phyloP scores from a whole-genome alignment of 2,329 filamentous ascomycete genomes.

The Sordariomycetes sp. region DNA sequence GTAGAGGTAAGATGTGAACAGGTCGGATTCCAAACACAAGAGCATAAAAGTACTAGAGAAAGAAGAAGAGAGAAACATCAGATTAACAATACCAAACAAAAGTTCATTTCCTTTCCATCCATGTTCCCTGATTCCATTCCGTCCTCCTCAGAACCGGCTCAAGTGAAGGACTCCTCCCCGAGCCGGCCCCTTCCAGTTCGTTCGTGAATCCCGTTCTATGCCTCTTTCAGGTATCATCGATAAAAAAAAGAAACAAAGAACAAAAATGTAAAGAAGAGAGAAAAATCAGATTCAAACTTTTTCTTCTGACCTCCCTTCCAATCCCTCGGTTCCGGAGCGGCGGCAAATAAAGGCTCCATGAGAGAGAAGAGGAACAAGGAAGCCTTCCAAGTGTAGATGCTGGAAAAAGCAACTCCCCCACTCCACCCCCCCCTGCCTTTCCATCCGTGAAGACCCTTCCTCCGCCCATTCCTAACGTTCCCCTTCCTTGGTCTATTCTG shows the following conservation, averaged over 20 bases:
- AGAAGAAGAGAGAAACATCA: slow-evolving; percentile 14
- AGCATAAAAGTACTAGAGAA: slow-evolving; percentile 1
- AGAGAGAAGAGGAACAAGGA: slow-evolving; percentile 4
- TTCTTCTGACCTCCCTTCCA: background rate
- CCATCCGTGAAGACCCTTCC: slow-evolving; percentile 6
- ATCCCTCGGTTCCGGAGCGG: slow-evolving; percentile 1
- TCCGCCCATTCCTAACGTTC: slow-evolving; percentile 1
- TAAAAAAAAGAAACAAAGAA: background rate
- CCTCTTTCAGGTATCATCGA: slow-evolving; percentile 5
- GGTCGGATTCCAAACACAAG: background rate
- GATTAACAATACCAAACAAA: background rate
- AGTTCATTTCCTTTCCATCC: background rate
- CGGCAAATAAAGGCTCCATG: slow-evolving; percentile 9
- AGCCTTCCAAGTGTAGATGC: slow-evolving; percentile 1
- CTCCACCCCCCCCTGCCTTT: no score
- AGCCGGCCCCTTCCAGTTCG: slow-evolving; percentile 11
- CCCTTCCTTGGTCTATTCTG: slow-evolving; percentile 37
- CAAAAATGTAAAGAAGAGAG: background rate
- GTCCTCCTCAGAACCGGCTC: background rate
- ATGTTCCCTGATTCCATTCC: background rate
- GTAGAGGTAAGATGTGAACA: background rate
- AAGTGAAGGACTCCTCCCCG: background rate
- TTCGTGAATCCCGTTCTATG: slow-evolving; percentile 2
- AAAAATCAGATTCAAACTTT: slow-evolving; percentile 1
- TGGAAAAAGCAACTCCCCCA: background rate